phyloP scores from a whole-genome alignment of 257 asterid genomes.

The Solanum chiquidenum region DNA sequence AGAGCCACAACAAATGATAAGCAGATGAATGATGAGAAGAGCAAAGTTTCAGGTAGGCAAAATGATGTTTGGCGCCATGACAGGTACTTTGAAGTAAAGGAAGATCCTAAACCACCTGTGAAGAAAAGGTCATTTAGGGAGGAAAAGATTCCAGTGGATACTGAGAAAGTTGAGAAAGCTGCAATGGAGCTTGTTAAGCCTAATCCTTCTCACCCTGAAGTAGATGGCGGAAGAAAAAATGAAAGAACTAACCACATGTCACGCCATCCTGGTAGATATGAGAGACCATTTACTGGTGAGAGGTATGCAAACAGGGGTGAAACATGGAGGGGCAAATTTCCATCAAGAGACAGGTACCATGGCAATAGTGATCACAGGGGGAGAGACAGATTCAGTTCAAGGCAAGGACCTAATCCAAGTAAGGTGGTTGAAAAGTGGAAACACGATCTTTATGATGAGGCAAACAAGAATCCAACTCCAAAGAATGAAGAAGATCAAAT shows the following conservation, averaged over 20 bases:
- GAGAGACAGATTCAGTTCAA: slow-evolving; percentile 35
- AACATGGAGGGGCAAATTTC: slow-evolving; percentile 32
- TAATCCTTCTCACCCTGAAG: slow-evolving; percentile 16
- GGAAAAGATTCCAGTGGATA: slow-evolving; percentile 44
- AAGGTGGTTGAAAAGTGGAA: slow-evolving; percentile 81
- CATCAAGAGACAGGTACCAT: slow-evolving; percentile 36
- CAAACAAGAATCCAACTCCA: slow-evolving; percentile 64
- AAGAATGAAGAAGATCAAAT: slow-evolving; percentile 81
- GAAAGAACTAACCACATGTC: slow-evolving; percentile 25
- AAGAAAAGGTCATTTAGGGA: slow-evolving; percentile 74
- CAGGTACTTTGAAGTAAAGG: slow-evolving; percentile 53
- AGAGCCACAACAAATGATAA: slow-evolving; percentile 22
- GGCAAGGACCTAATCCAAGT: slow-evolving; percentile 31
- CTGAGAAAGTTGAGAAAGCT: slow-evolving; percentile 29
- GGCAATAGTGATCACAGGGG: slow-evolving; percentile 23
- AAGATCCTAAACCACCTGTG: slow-evolving; percentile 37
- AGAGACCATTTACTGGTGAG: slow-evolving; percentile 33
- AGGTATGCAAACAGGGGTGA: slow-evolving; percentile 32
- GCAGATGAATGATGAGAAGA: slow-evolving; percentile 31
- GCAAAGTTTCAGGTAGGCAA: slow-evolving; percentile 31
- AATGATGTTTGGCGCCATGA: slow-evolving; percentile 59
- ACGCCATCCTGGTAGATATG: slow-evolving; percentile 28
- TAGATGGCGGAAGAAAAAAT: slow-evolving; percentile 27
- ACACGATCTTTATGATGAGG: slow-evolving; percentile 74
- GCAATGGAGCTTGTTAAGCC: slow-evolving; percentile 19